Evolutionary conservation across 768 basidiomycete species (phyloP), one percentile per base, ranked within the genome.

Genomic region (Amanita rubescens): DNA sequence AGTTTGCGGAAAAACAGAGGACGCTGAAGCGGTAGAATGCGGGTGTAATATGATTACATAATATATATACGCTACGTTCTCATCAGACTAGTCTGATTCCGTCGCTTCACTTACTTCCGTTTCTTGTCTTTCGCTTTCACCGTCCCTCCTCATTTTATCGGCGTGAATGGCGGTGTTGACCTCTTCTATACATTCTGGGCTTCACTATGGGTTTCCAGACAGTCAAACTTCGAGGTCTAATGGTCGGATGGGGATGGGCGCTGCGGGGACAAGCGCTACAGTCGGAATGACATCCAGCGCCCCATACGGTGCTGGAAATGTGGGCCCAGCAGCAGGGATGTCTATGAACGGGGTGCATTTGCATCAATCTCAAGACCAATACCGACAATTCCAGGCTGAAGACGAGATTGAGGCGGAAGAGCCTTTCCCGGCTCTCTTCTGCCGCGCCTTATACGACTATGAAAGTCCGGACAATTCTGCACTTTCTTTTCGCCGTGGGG

Each of bases 1-100:
- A 95, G 63, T 86, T 84, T 65, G 95, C 96, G 3, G 96, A 98
- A 73, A 98, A 98, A 73, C 96, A 98, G 71, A 78, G 95, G 66
- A 98, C 96, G 24, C 67, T 85, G 59, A 86, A 84, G 62, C 74
- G 79, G 60, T 85, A 69, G 67, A 54, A n/a, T 47, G 17, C n/a
- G 17, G 35, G 51, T 30, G 27, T 30, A 27, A 49, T 27, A 5
- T 38, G 48, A 37, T 55, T 55, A 55, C 38, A 38, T 55, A 55
- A 55, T 45, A 19, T 27, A 20, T 24, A 30, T 30, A 30, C 27
- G 8, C 8, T 30, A n/a, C 22, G 20, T 46, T 32, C 12, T 5
- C 51, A 47, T 39, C 44, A 47, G 17, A 54, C 32, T 53, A 34
- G 33, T 8, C 52, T 33, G 42, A 32, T 53, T 46, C 43, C 52